Evolutionary conservation across 164 flowering plant genomes (phyloP).

Genomic region (Echeveria elegans): DNA sequence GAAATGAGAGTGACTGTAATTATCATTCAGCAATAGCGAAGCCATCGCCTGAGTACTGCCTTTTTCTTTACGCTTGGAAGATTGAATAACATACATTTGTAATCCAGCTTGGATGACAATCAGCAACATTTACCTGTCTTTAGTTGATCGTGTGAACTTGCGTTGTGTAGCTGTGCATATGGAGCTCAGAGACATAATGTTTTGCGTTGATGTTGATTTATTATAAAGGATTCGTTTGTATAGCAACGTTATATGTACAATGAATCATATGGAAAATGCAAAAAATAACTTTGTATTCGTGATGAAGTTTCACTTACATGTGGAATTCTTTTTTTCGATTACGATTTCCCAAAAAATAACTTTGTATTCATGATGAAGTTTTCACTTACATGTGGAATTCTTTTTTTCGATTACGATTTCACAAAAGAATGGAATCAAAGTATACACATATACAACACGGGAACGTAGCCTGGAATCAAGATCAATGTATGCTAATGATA

Average conservation of each 20-base stretch:
- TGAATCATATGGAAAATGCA: not conserved
- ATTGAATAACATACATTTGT: constrained; percentile 16
- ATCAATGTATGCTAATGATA: too few relatives aligned
- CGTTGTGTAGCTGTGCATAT: constrained; percentile 1
- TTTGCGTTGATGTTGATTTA: not conserved
- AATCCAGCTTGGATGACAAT: not conserved
- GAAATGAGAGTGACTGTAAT: constrained; percentile 15
- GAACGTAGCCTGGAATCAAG: too few relatives aligned
- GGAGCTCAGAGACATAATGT: not conserved
- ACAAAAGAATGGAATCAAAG: too few relatives aligned
- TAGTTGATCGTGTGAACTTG: not conserved
- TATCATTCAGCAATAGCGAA: constrained; percentile 17
- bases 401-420: too few relatives aligned
- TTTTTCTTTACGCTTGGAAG: constrained; percentile 31
- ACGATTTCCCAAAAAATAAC: too few relatives aligned
- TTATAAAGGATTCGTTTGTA: not conserved
- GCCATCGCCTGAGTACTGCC: constrained; percentile 23
- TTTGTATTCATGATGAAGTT: too few relatives aligned
- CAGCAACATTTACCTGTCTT: not conserved
- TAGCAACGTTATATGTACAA: not conserved
- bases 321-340: too few relatives aligned
- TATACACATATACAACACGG: too few relatives aligned
- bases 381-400: too few relatives aligned
- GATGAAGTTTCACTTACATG: too few relatives aligned
- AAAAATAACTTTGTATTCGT: not conserved